Conservation (phyloP, 306 rosid genomes). For the Vicia faba region DNA sequence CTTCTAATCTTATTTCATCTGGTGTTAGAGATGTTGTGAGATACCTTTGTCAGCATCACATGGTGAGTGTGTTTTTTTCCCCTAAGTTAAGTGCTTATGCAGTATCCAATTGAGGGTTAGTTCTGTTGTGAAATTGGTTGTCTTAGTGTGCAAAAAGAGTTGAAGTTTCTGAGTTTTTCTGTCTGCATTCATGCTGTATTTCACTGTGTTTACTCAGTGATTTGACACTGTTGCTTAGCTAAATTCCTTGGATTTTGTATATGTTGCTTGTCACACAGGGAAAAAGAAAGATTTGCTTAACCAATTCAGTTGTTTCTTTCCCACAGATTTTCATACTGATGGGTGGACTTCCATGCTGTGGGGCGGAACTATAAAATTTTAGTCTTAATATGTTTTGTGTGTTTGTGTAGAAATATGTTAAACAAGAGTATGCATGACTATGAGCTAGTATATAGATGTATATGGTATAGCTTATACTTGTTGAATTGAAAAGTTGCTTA, state of each 20-base stretch:
- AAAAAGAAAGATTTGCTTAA: background rate
- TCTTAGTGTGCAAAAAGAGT: constrained; percentile 1
- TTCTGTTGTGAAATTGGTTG: background rate
- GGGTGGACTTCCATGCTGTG: background rate
- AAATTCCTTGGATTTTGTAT: background rate
- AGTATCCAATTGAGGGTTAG: too few species aligned
- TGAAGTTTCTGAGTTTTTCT: background rate
- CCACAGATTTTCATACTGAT: background rate
- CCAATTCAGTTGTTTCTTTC: background rate
- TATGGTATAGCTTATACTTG: too few species aligned
- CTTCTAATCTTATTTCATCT: constrained; percentile 91
- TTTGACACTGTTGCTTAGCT: background rate
- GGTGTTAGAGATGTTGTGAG: constrained; percentile 89
- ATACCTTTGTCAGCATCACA: constrained; percentile 76
- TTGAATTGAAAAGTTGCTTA: too few species aligned
- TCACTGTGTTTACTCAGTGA: background rate
- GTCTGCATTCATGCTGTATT: background rate
- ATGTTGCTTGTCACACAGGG: background rate
- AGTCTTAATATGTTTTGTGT: background rate
- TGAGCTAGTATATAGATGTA: too few species aligned
- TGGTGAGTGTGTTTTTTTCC: constrained; percentile 52
- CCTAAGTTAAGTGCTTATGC: too few species aligned
- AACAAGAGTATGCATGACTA: too few species aligned
- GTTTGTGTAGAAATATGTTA: too few species aligned
- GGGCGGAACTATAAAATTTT: background rate